A percentile compares a stretch with the other conserved stretches of the same genome.
Evolutionary conservation across 2,329 filamentous ascomycete species (phyloP).

Genomic region (Amesomyces nigricolor): DNA sequence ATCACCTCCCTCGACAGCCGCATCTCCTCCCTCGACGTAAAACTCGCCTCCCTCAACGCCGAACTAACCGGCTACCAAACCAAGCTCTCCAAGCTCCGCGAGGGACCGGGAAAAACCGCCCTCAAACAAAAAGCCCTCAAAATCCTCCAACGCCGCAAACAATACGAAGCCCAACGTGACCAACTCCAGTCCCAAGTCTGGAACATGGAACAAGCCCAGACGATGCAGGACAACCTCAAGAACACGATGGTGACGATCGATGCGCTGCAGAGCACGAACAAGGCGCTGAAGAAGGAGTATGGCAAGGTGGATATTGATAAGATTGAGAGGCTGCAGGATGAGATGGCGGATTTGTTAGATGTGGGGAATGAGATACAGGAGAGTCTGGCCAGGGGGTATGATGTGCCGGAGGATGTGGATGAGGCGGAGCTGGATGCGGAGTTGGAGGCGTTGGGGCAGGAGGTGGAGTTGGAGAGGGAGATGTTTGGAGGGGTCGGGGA

Average conservation of each 20-base stretch:
- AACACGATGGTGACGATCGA: constrained; percentile 99
- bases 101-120: constrained; percentile 87
- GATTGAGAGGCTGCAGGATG: constrained; percentile 95
- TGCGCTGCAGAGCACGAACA: constrained; percentile 94
- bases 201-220: constrained; percentile 98
- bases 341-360: constrained; percentile 98
- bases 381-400: constrained; percentile 83
- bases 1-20: constrained; percentile 72
- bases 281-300: constrained; percentile 87
- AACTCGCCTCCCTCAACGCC: constrained; percentile 85
- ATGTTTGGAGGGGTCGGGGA: constrained; percentile 44
- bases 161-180: constrained; percentile 90
- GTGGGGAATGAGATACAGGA: constrained; percentile 98
- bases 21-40: constrained; percentile 85
- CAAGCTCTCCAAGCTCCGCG: constrained; percentile 86
- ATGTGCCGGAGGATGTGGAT: constrained; percentile 94
- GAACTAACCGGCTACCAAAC: constrained; percentile 84
- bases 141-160: constrained; percentile 85
- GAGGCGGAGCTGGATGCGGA: constrained; percentile 95
- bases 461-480: constrained; percentile 78
- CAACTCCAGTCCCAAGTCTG: constrained; percentile 91
- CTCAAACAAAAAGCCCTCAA: constrained; percentile 94
- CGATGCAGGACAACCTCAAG: constrained; percentile 98
- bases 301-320: constrained; percentile 96
- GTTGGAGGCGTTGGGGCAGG: constrained; percentile 86